These are phyloP conservation scores for Fraxinus paxiana DNA, from an alignment of 305 asterid species.

Conservation along the genomic window DNA sequence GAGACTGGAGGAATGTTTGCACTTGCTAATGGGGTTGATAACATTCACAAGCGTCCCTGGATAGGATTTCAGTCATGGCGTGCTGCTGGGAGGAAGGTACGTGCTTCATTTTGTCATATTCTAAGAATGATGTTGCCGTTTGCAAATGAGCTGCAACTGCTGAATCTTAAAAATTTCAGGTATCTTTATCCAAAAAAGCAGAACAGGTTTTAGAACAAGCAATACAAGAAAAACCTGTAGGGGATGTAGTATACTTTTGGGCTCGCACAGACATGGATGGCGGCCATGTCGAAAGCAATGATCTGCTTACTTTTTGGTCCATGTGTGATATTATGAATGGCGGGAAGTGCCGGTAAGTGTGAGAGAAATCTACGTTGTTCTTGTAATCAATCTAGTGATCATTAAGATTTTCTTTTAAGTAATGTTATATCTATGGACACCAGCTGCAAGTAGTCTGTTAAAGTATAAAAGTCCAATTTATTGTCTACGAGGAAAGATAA, in stretches of 20 bases:
- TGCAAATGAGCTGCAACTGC: constrained; percentile 18
- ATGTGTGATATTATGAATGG: constrained; percentile 88
- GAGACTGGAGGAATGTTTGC: constrained; percentile 96
- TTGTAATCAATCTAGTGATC: constrained; percentile 6
- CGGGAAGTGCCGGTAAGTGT: constrained; percentile 88
- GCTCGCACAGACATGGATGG: constrained; percentile 61
- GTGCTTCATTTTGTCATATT: constrained; percentile 16
- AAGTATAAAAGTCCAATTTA: not conserved
- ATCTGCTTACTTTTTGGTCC: constrained; percentile 89
- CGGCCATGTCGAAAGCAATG: constrained; percentile 56
- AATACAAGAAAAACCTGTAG: constrained; percentile 59
- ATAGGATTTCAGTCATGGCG: constrained; percentile 99
- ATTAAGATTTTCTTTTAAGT: not conserved
- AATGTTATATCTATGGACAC: not conserved
- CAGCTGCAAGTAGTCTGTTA: not conserved
- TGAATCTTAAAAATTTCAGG: constrained; percentile 43
- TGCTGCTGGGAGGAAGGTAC: constrained; percentile 83
- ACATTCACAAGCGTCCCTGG: constrained; percentile 93
- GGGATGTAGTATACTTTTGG: constrained; percentile 90
- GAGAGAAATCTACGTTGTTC: constrained; percentile 8
- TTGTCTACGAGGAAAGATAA: not conserved
- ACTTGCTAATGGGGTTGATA: constrained; percentile 70
- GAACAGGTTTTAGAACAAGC: constrained; percentile 73
- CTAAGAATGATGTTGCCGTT: not conserved
- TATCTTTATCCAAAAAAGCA: constrained; percentile 64